Evolutionary conservation across 805 yeast species (phyloP), one percentile per base, ranked within the genome.

Genomic region (Cyberlindnera mycetangii): DNA sequence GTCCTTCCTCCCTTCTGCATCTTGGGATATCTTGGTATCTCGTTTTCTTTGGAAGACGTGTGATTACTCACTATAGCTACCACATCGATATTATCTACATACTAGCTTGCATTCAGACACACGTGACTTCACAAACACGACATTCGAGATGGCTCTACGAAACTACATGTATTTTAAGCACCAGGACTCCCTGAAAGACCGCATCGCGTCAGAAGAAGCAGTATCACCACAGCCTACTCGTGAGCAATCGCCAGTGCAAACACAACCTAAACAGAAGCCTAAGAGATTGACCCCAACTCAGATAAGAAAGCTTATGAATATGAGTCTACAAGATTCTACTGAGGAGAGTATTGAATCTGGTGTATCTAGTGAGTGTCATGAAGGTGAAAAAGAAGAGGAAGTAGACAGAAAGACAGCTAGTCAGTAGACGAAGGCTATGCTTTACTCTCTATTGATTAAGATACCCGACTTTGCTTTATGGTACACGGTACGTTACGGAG

Each of bases 111-210:
- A n/a, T n/a, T n/a, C n/a, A n/a, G n/a, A n/a, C n/a, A n/a, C n/a
- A n/a, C n/a, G n/a, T n/a, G n/a, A n/a, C n/a, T n/a, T n/a, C 32
- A 30, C 32, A 30, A 17, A 30, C 32, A 7, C 32, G n/a, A 16
- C 17, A 16, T 7, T 7, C 11, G 11, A 10, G 18, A 71, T 71
- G 76, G 76, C 76, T 1, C 57, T 71, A 7, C 68, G 72, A 48
- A 71, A 71, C 51, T 71, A 71, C 47, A 62, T 71, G 41, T 71
- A 71, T 54, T 66, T 56, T 49, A 71, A 70, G 45, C 76, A 71
- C 40, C 54, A 57, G 15, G 73, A 68, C 45, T 54, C 55, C 4
- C 37, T 60, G 7, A 71, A 64, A 14, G 53, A 54, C n/a, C 60
- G 57, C 32, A 71, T 71, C 15, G 75, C 74, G 0, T 56, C 52